phyloP scores from a whole-genome alignment of 768 basidiomycete species.

The Kwoniella pini region DNA sequence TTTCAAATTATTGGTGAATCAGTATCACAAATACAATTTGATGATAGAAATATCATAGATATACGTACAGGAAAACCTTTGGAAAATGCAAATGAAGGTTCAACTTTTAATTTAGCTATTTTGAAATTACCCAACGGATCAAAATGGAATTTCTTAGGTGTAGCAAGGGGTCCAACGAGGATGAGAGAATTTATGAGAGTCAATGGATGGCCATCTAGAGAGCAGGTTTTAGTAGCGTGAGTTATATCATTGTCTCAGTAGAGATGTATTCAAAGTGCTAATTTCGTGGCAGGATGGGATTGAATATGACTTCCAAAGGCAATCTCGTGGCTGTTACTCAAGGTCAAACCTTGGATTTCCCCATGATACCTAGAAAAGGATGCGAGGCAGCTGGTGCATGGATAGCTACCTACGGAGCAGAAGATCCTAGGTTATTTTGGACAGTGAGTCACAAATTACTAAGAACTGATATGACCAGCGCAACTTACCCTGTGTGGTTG shows the following conservation, averaged over 20 bases:
- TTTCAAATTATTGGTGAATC: background rate
- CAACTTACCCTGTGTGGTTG: background rate
- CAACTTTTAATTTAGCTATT: slow-evolving; percentile 18
- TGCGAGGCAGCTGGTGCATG: slow-evolving; percentile 4
- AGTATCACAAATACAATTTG: slow-evolving; percentile 4
- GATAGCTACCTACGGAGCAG: slow-evolving; percentile 19
- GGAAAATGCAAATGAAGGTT: slow-evolving; percentile 7
- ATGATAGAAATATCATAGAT: slow-evolving; percentile 17
- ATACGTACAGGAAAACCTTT: background rate
- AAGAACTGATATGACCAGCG: no score
- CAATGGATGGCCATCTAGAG: slow-evolving; percentile 15
- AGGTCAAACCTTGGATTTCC: slow-evolving; percentile 20
- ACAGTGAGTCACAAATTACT: slow-evolving; percentile 22
- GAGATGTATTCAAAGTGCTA: background rate
- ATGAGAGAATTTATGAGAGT: slow-evolving; percentile 16
- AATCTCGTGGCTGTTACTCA: slow-evolving; percentile 11
- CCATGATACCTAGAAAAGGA: slow-evolving; percentile 19
- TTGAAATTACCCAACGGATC: slow-evolving; percentile 15
- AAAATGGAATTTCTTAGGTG: slow-evolving; percentile 22
- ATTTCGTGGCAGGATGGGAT: background rate
- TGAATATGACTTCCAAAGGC: slow-evolving; percentile 21
- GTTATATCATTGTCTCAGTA: background rate
- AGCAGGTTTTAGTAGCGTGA: slow-evolving; percentile 24
- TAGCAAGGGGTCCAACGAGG: slow-evolving; percentile 20
- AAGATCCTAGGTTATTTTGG: slow-evolving; percentile 26